Conservation (phyloP, 169 alveolate species). For the Theileria orientalis region DNA sequence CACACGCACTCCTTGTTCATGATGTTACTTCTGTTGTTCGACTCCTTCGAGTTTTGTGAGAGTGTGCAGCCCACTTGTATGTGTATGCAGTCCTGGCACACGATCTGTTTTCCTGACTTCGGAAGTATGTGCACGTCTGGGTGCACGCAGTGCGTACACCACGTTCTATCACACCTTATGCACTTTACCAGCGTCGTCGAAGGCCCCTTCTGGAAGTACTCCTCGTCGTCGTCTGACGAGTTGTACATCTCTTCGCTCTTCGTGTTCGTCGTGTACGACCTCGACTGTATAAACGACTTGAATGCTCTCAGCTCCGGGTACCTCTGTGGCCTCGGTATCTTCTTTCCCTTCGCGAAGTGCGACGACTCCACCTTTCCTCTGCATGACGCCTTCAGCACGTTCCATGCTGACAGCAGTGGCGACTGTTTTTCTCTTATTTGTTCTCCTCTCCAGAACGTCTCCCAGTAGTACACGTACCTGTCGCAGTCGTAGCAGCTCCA, state of each 20-base stretch:
- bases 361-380: conserved; percentile 64
- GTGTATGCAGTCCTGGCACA: conserved; percentile 67
- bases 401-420: conserved; percentile 44
- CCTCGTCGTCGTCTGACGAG: conserved; percentile 58
- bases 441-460: conserved; percentile 58
- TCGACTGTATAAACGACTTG: conserved; percentile 40
- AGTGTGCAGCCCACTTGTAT: conserved; percentile 28
- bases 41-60: conserved; percentile 8
- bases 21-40: not conserved
- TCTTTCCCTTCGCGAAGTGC: conserved; percentile 56
- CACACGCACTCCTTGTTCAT: conserved; percentile 23
- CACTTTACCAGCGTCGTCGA: conserved; percentile 31
- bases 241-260: conserved; percentile 11
- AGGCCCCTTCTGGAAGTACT: conserved; percentile 37
- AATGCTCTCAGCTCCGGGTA: conserved; percentile 49
- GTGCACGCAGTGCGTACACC: conserved; percentile 65
- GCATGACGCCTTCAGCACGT: conserved; percentile 46
- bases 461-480: conserved; percentile 63
- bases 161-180: conserved; percentile 62
- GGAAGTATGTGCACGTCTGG: conserved; percentile 60
- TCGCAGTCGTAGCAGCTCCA: conserved; percentile 70
- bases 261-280: not conserved
- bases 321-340: conserved; percentile 33
- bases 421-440: not conserved
- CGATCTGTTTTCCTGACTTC: conserved; percentile 54